These are phyloP conservation scores for Verticillium klebahnii DNA, from an alignment of 2,329 filamentous ascomycete genomes.

Conservation along the genomic window DNA sequence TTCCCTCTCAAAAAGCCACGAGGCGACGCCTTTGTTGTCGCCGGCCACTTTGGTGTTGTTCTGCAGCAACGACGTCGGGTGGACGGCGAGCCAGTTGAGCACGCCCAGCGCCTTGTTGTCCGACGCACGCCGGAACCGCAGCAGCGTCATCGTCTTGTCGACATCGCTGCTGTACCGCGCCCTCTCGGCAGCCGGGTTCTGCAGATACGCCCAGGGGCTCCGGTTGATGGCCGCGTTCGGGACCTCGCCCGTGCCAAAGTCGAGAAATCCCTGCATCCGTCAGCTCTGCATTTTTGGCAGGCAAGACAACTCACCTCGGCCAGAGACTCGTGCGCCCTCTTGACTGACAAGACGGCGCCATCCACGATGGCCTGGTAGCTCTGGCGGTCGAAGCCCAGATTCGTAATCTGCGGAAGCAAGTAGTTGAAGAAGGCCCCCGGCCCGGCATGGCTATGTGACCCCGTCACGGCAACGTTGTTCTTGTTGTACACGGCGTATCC, in stretches of 20 bases:
- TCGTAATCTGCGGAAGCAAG: conserved; percentile 85
- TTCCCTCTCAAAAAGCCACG: conserved; percentile 75
- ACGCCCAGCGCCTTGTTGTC: conserved; percentile 76
- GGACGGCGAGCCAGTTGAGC: conserved; percentile 86
- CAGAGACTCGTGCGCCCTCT: conserved; percentile 71
- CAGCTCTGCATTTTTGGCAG: neutral
- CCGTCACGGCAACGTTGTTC: conserved; percentile 82
- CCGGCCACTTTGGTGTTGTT: conserved; percentile 90
- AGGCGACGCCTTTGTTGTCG: conserved; percentile 96
- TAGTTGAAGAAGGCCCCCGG: conserved; percentile 95
- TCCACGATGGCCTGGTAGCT: conserved; percentile 88
- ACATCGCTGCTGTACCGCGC: conserved; percentile 54
- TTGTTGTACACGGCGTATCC: conserved; percentile 72
- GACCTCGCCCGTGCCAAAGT: conserved; percentile 65
- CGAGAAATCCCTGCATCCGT: conserved; percentile 55
- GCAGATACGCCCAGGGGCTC: conserved; percentile 81
- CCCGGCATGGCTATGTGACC: conserved; percentile 89
- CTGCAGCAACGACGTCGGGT: conserved; percentile 84
- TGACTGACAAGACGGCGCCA: conserved; percentile 76
- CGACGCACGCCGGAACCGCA: conserved; percentile 70
- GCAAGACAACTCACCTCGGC: conserved; percentile 32
- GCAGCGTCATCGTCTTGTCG: conserved; percentile 63
- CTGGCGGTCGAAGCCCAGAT: conserved; percentile 77
- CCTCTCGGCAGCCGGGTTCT: conserved; percentile 76
- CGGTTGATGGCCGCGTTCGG: conserved; percentile 81